Base-by-base conservation (phyloP, 129 eudicot species). In the Artemisia tridentata region DNA sequence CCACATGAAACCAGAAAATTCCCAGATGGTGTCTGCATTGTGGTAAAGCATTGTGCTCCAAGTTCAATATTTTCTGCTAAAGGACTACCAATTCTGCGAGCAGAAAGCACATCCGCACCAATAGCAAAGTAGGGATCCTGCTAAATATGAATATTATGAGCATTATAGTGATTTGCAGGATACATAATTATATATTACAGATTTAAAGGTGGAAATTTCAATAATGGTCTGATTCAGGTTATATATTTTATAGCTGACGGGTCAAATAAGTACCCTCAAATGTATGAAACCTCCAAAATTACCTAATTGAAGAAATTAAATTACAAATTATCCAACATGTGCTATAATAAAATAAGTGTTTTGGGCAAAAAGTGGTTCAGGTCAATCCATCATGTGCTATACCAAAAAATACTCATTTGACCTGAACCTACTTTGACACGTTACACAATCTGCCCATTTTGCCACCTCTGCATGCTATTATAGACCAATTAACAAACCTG, bases 31-130 rank as follows among this genome's bases (percentile, higher is more conserved):
- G 91, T 84, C 54, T 80, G 96, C 84, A 90, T 29, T 27, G 96
- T 95, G 27, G 91, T 83, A 76, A 90, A 95, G 77, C 99, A 90
- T 71, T 88, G 97, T 68, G 97, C 84, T 88, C 99, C 97, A 38
- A 85, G 86, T 68, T 95, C 97, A 66, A 86, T 74, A 63, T 79
- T 70, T 77, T 95, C 99, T 69, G 97, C 89, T 75, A 90, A 78
- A 65, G 97, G 89, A 65, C 97, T 88, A 63, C 99, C 99, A 75
- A 88, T 90, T 86, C 90, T 88, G 16, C 89, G 95, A 79, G 97
- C 86, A 52, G 97, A 74, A 73, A 95, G 80, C 56, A 86, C 84
- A 80, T 95, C 99, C 1, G 96, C 81, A 72, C 99, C 97, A 68
- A 95, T 79, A 50, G 93, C 97, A 56, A 95, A 95, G 65, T 84